Conservation (phyloP, 352 stramenopile genomes). For the Phytophthora brassicae region DNA sequence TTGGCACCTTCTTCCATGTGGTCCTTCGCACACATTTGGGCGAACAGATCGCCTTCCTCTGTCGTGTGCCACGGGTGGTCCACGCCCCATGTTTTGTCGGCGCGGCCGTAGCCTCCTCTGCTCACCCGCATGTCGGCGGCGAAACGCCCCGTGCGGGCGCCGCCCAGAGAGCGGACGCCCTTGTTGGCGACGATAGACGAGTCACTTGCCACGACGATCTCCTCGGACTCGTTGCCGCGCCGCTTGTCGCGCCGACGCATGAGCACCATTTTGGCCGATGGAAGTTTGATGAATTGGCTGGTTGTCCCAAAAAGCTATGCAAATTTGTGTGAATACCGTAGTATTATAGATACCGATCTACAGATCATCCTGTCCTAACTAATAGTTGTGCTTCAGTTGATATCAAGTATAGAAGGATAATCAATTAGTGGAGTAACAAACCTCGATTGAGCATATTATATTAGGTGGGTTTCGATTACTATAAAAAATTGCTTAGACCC, state of each 20-base stretch:
- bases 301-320: neutral
- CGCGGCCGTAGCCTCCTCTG: conserved; percentile 69
- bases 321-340: too few species aligned
- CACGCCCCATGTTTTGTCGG: conserved; percentile 78
- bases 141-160: conserved; percentile 62
- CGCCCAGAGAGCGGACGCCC: conserved; percentile 55
- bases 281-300: conserved; percentile 1
- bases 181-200: conserved; percentile 68
- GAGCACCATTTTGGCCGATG: conserved; percentile 56
- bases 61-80: conserved; percentile 82
- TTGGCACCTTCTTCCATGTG: conserved; percentile 61
- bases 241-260: conserved; percentile 74
- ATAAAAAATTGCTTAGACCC: too few species aligned
- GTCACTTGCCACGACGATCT: conserved; percentile 65
- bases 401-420: too few species aligned
- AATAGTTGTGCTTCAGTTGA: too few species aligned
- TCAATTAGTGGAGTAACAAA: too few species aligned
- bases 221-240: conserved; percentile 57
- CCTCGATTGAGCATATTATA: too few species aligned
- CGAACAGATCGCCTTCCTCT: conserved; percentile 46
- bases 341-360: too few species aligned
- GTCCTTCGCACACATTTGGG: conserved; percentile 52
- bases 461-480: too few species aligned
- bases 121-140: conserved; percentile 79
- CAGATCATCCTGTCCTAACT: too few species aligned